Evolutionary conservation across 257 asterid species (phyloP), one percentile per base, ranked within the genome.

Genomic region (Catharanthus roseus): DNA sequence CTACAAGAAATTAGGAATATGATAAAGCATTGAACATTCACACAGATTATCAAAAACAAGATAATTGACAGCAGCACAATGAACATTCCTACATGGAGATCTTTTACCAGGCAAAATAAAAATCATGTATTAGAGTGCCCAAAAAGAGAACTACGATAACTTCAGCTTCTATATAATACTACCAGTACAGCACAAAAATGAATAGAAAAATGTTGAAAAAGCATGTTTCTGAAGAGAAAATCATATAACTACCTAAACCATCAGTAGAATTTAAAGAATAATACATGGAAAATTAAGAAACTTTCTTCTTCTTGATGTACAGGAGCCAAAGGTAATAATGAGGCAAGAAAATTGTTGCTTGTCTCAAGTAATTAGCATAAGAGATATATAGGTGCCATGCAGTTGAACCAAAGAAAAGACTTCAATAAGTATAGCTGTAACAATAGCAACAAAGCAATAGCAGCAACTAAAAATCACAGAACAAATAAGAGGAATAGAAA

Each of bases 1-100:
- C 98, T 90, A 91, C 87, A 80, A 67, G 62, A 64, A 28, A 19
- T 6, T 18, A 18, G 44, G 53, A 28, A 42, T n/a, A 50, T 13
- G 6, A 18, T 36, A 51, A 45, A 33, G 13, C 44, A 69, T 16
- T 51, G 26, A 36, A 69, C 28, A 53, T 36, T n/a, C n/a, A 70
- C 24, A 12, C 38, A 16, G 21, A 24, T 29, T 44, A 47, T 31
- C 19, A 49, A 19, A 67, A 67, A 28, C 18, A 21, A 67, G 57
- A 64, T 16, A 16, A 33, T 19, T 28, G n/a, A 34, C 16, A 21
- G 67, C 28, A 62, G n/a, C 16, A 42, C 13, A 7, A 33, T 6
- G 24, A 3, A 9, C 47, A 19, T 19, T 12, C 63, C 10, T 10
- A 56, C 3, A 1, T 19, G 58, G 58, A 51, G n/a, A 51, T n/a